Evolutionary conservation across 345 rosid genomes (phyloP).

Genomic region (Eucalyptus tenuipes): DNA sequence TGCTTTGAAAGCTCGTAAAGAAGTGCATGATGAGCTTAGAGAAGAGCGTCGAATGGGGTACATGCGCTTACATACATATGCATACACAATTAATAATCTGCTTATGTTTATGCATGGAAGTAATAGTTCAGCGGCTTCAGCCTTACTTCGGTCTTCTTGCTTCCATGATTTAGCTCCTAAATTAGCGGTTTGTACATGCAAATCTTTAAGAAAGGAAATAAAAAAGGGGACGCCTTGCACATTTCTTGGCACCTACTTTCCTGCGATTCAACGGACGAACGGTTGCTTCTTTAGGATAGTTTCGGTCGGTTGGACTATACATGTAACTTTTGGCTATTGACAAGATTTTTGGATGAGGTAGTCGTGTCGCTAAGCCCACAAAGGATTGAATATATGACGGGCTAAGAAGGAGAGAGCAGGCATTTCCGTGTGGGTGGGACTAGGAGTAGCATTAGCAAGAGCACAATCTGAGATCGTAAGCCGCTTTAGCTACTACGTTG

Average conservation of each 20-base stretch:
- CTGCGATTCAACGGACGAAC: not conserved
- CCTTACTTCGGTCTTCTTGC: not conserved
- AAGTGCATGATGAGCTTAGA: not conserved
- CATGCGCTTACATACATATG: not conserved
- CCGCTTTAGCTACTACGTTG: too few relatives aligned
- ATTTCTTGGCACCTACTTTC: not conserved
- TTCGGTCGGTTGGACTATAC: constrained; percentile 17
- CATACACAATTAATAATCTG: not conserved
- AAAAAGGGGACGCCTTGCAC: not conserved
- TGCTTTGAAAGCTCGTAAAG: not conserved
- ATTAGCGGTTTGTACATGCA: not conserved
- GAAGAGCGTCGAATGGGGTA: not conserved
- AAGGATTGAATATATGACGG: not conserved
- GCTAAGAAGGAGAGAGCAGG: not conserved
- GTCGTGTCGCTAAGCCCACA: constrained; percentile 21
- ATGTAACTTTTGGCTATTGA: constrained; percentile 24
- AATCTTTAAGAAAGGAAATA: not conserved
- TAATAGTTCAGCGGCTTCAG: not conserved
- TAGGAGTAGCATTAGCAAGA: too few relatives aligned
- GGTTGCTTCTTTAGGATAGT: not conserved
- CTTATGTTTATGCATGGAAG: not conserved
- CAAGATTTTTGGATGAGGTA: constrained; percentile 18
- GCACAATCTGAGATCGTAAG: not conserved
- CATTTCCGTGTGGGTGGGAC: not conserved
- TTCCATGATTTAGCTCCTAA: not conserved